Percentiles rank a stretch among this genome's conserved stretches.
Evolutionary conservation across 2,329 filamentous ascomycete genomes (phyloP).

Genomic region (Pseudogymnoascus sp.): DNA sequence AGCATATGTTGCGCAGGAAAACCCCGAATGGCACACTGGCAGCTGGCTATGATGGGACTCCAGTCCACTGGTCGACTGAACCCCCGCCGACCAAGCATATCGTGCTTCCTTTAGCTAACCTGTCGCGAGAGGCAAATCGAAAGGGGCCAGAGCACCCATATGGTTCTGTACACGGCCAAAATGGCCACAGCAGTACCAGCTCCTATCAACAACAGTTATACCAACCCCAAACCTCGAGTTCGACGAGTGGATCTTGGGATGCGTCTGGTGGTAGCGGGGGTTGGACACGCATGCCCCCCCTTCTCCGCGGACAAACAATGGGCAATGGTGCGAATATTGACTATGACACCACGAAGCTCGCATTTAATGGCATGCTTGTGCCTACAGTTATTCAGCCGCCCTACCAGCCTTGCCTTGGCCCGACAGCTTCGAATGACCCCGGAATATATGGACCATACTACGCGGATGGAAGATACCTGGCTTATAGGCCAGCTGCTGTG

Average conservation of each 20-base stretch:
- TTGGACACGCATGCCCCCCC: conserved; percentile 2
- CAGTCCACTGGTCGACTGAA: conserved; percentile 61
- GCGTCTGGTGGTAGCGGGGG: conserved; percentile 1
- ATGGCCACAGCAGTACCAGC: background rate
- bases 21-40: conserved; percentile 91
- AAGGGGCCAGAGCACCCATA: background rate
- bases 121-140: background rate
- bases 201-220: conserved; percentile 4
- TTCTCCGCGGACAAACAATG: conserved; percentile 4
- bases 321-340: background rate
- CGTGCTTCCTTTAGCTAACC: conserved; percentile 52
- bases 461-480: conserved; percentile 47
- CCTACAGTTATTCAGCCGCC: conserved; percentile 52
- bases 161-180: background rate
- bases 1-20: conserved; percentile 81
- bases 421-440: conserved; percentile 48
- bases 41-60: conserved; percentile 82
- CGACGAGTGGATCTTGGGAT: background rate
- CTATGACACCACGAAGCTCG: conserved; percentile 17
- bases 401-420: conserved; percentile 47
- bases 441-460: conserved; percentile 54
- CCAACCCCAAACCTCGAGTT: background rate
- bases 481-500: conserved; percentile 50
- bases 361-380: conserved; percentile 38
- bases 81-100: conserved; percentile 78